Conservation (phyloP, 768 basidiomycete species). For the Pseudohyphozyma bogoriensis region DNA sequence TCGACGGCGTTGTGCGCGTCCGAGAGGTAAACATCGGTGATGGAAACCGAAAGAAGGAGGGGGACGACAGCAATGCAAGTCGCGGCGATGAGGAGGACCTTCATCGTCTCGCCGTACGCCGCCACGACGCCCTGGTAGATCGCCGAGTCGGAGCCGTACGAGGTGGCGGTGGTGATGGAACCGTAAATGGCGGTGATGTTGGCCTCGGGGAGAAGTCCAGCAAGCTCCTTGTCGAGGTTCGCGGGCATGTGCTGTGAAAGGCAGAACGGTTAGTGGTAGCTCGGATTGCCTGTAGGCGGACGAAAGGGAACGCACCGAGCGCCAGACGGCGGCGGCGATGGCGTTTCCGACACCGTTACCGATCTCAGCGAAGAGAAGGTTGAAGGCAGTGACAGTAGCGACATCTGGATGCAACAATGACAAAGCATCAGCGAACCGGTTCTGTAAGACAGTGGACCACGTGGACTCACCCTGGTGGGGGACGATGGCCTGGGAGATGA, state of each 20-base stretch:
- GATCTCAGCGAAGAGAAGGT: slow-evolving; percentile 39
- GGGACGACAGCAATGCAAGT: slow-evolving; percentile 51
- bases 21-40: slow-evolving; percentile 59
- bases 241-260: slow-evolving; percentile 47
- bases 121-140: slow-evolving; percentile 50
- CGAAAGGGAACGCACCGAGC: too few species aligned
- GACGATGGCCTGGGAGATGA: slow-evolving; percentile 45
- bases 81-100: slow-evolving; percentile 48
- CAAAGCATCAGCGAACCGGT: background rate
- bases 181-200: slow-evolving; percentile 14
- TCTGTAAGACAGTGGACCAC: too few species aligned
- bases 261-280: background rate
- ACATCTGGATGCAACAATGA: slow-evolving; percentile 33
- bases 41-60: slow-evolving; percentile 50
- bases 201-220: slow-evolving; percentile 38
- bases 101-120: slow-evolving; percentile 40
- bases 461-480: slow-evolving; percentile 41
- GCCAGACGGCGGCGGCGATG: slow-evolving; percentile 31
- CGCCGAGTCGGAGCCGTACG: slow-evolving; percentile 42
- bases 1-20: slow-evolving; percentile 64
- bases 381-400: slow-evolving; percentile 38
- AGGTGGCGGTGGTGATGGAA: slow-evolving; percentile 45
- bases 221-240: slow-evolving; percentile 50
- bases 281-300: too few species aligned
- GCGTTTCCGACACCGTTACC: slow-evolving; percentile 39